Base-by-base conservation (phyloP, 2,329 filamentous ascomycete genomes). In the Stylonectria norvegica region DNA sequence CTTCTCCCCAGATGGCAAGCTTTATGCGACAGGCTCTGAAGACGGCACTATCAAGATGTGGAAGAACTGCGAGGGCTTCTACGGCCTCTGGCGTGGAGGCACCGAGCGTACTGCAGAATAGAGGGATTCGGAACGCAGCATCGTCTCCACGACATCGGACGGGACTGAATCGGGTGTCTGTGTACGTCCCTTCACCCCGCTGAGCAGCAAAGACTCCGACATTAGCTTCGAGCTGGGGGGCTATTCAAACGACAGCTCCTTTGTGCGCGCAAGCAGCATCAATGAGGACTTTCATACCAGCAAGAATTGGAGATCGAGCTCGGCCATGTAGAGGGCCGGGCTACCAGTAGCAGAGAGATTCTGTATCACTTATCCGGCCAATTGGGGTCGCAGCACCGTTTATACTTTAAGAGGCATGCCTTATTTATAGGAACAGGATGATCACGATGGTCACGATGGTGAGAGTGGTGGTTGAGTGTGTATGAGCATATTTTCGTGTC, bases 21-120 rank as follows among this genome's bases (percentile, higher is more conserved):
- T 98, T 6, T 98, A 97, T 61, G 93, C 90, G 2, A 98, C 93
- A 2, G 93, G 88, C 20, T 96, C 90, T 34, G 93, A 98, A 62
- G 93, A 98, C 58, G 93, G 93, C 28, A 98, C 93, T 0, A 94
- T 98, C 64, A 98, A 98, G 69, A 73, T 98, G 72, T 84, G 80
- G 80, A 84, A 84, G 68, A 84, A 84, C 49, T 83, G 79, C 44
- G 76, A 81, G 5, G 80, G 79, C 1, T 76, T 73, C 43, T 84
- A 82, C 42, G 80, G 80, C 2, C 70, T 83, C 25, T 84, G 80
- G 80, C 71, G 74, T 27, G 75, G 75, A 35, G 71, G 71, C n/a
- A 60, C 59, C 7, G 59, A 66, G 38, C 60, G 58, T 38, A 48
- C 59, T 43, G 57, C 56, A 38, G 65, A 68, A 56, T 68, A 68